These are phyloP conservation scores for Wickerhamiella sergipiensis DNA, from an alignment of 805 yeast species.

Conservation along the genomic window DNA sequence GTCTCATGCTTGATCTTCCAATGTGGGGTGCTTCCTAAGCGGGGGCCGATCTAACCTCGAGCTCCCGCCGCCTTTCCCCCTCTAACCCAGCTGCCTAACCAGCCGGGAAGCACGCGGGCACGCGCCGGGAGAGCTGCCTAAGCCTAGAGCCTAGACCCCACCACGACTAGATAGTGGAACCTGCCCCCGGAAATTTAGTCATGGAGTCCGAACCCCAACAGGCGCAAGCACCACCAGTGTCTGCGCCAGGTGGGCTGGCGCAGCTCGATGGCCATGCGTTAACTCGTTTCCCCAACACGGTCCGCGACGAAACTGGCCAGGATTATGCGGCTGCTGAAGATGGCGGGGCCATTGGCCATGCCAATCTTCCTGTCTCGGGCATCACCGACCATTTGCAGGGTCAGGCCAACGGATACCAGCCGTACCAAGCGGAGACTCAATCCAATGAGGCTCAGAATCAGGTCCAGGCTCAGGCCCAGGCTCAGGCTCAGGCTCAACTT, in stretches of 20 bases:
- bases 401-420: too few species aligned
- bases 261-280: not conserved
- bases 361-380: not conserved
- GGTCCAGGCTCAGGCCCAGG: not conserved
- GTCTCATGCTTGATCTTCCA: too few species aligned
- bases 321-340: not conserved
- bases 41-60: too few species aligned
- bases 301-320: not conserved
- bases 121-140: not conserved
- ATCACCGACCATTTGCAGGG: not conserved
- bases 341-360: not conserved
- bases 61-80: too few species aligned
- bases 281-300: not conserved
- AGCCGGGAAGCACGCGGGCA: too few species aligned
- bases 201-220: not conserved
- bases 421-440: too few species aligned
- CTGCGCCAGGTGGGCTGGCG: not conserved
- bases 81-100: too few species aligned
- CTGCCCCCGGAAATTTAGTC: not conserved
- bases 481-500: conserved; percentile 1
- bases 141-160: not conserved
- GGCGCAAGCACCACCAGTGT: not conserved
- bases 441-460: too few species aligned
- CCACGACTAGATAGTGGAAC: not conserved
- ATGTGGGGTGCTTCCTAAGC: too few species aligned